A percentile compares a stretch with the other conserved stretches of the same genome.
Conservation (phyloP, 257 asterid genomes). For the Gentiana straminea region DNA sequence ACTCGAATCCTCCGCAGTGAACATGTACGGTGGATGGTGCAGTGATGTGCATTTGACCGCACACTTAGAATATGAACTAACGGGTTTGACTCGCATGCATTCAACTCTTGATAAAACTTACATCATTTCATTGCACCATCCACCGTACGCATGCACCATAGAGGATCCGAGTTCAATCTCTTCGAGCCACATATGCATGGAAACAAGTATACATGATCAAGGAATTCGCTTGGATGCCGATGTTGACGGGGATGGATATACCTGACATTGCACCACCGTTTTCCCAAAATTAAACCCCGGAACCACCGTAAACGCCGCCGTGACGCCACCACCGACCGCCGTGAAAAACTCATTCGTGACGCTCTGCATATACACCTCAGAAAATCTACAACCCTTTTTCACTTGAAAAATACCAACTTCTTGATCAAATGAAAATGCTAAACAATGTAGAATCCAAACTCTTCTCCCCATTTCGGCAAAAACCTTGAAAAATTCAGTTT, state of each 20-base stretch:
- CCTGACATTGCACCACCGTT: slow-evolving; percentile 88
- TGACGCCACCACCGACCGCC: slow-evolving; percentile 31
- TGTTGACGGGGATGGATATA: slow-evolving; percentile 38
- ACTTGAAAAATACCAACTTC: slow-evolving; percentile 59
- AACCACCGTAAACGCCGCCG: slow-evolving; percentile 86
- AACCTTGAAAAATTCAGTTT: slow-evolving; percentile 63
- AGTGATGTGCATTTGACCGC: too few species aligned
- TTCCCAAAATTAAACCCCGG: slow-evolving; percentile 81
- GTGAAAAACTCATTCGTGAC: slow-evolving; percentile 52
- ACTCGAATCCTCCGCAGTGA: too few species aligned
- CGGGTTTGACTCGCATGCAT: not conserved
- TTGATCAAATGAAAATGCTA: slow-evolving; percentile 50
- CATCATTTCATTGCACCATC: too few species aligned
- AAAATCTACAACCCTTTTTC: slow-evolving; percentile 35
- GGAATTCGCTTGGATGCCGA: slow-evolving; percentile 22
- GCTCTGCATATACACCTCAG: slow-evolving; percentile 84
- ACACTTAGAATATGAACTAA: too few species aligned
- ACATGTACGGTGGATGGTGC: too few species aligned
- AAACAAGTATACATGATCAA: not conserved
- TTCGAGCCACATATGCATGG: not conserved
- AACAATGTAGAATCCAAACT: slow-evolving; percentile 68
- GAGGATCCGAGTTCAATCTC: not conserved
- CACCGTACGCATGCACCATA: not conserved
- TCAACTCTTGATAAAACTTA: too few species aligned
- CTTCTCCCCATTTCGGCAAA: slow-evolving; percentile 95